A percentile compares a stretch with the other conserved stretches of the same genome.
Conservation (phyloP, 1,284 basidiomycete species). For the Cystobasidium slooffiae region DNA sequence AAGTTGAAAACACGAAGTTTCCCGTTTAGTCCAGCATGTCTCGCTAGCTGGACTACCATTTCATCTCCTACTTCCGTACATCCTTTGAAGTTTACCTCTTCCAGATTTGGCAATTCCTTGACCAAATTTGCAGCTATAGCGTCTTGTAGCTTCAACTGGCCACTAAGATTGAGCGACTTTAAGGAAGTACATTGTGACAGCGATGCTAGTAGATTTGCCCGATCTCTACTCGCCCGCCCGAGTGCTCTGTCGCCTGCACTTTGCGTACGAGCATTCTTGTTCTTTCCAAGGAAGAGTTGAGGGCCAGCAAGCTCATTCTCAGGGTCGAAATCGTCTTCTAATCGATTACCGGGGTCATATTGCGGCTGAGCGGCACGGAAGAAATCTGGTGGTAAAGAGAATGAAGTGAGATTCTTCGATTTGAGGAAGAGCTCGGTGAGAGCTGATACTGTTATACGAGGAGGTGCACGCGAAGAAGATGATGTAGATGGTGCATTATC, state of each 20-base stretch:
- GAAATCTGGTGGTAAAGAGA: slow-evolving; percentile 26
- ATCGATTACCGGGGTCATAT: slow-evolving; percentile 29
- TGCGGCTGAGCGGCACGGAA: slow-evolving; percentile 38
- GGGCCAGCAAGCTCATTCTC: slow-evolving; percentile 39
- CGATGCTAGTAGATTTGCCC: slow-evolving; percentile 18
- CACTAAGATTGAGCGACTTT: slow-evolving; percentile 45
- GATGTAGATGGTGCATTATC: neutral
- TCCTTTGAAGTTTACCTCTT: slow-evolving; percentile 48
- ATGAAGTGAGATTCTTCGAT: slow-evolving; percentile 28
- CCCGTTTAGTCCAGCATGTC: slow-evolving; percentile 40
- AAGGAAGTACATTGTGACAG: slow-evolving; percentile 25
- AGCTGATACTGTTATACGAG: slow-evolving; percentile 30
- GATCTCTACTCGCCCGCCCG: slow-evolving; percentile 28
- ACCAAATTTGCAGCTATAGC: slow-evolving; percentile 45
- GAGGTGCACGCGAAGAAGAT: neutral
- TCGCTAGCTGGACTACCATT: slow-evolving; percentile 46
- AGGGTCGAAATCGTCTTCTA: slow-evolving; percentile 37
- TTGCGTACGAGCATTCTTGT: slow-evolving; percentile 3
- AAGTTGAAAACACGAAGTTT: slow-evolving; percentile 47
- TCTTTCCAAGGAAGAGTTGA: slow-evolving; percentile 3
- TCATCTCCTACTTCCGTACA: slow-evolving; percentile 51
- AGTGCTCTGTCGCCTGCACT: slow-evolving; percentile 28
- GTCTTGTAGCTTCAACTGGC: slow-evolving; percentile 45
- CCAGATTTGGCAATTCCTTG: slow-evolving; percentile 44
- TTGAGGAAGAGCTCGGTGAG: slow-evolving; percentile 27